Evolutionary conservation across 805 yeast genomes (phyloP), one percentile per base, ranked within the genome.

Genomic region (Candida jianshihensis): DNA sequence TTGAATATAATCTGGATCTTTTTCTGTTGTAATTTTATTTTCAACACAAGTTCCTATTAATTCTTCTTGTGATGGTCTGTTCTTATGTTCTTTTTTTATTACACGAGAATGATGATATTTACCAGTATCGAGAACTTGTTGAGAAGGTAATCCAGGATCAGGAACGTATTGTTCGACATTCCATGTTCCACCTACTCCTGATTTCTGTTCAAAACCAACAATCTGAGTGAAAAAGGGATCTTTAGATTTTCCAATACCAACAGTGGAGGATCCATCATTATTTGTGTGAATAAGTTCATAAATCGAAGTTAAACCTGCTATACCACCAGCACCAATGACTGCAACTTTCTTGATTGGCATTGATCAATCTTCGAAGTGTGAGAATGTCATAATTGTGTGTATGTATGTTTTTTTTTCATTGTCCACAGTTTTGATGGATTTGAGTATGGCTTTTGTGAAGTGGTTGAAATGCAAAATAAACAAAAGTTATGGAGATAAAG

Each of bases 121-220:
- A 15, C 52, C 59, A 7, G 63, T 47, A 27, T 63, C 61, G 15
- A 65, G 39, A 1, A 60, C 27, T 3, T 56, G 52, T 32, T 63
- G 66, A 8, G 52, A 25, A 2, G 58, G 58, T 17, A 43, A 33
- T 3, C 18, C 36, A 12, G 49, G 50, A 30, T 54, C 60, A 5
- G 44, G 31, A 6, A 34, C 27, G 27, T 41, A 51, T 14, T 42
- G 31, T 15, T 44, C 48, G 4, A 60, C 46, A 26, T 54, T 46
- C 74, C 74, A 69, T 5, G 66, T 61, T 2, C 75, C 75, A 14
- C 75, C 75, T 19, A 68, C 51, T 18, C 45, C 52, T 8, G 43
- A 24, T 31, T 64, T 65, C 38, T 64, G 70, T 43, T 70, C 75
- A 48, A 68, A 69, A 1, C 64, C 72, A 12, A 64, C 66, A 16